Evolutionary conservation across 2,329 filamentous ascomycete species (phyloP), one percentile per base, ranked within the genome.

Genomic region (Colletotrichum cuscutae): DNA sequence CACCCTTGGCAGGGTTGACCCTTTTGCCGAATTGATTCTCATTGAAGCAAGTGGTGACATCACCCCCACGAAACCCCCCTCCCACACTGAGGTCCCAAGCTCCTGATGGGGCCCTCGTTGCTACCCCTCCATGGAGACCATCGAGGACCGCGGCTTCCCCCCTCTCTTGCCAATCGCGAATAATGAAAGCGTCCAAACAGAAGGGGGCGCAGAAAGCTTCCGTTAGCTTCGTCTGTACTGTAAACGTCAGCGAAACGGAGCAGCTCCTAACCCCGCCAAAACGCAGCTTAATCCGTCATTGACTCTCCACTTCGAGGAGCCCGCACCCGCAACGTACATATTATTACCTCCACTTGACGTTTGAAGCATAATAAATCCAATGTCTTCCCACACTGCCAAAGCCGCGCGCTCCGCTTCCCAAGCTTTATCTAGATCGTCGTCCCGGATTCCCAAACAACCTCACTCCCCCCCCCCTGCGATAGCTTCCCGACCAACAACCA

Each of bases 1-100:
- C 54, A 60, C 46, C 49, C 3, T 9, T 13, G 46, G 46, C 32
- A 24, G 56, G 65, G 54, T 26, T 32, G 26, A 19, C 63, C 57
- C 24, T 58, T 58, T 35, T 32, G n/a, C 62, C 62, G 65, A 54
- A 53, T 60, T 49, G 54, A 30, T 56, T 53, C 7, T 52, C 68
- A 37, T 66, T 49, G 15, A 65, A 49, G 60, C 22, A 46, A 46
- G 22, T 70, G 60, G 71, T 72, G 71, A 72, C 71, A 71, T 72
- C 71, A 72, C 59, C 56, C 65, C 46, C 54, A 65, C 42, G 61
- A 58, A 42, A 32, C 58, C 70, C 66, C 53, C 65, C 68, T 9
- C 30, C 9, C 26, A 32, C 30, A 4, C 4, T 2, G 30, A 3
- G 8, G 37, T 42, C 37, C 52, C 22, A 46, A 35, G 54, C 49